A percentile compares a stretch with the other conserved stretches of the same genome.
Evolutionary conservation across 768 basidiomycete genomes (phyloP).

Genomic region (Podaxis sp.): DNA sequence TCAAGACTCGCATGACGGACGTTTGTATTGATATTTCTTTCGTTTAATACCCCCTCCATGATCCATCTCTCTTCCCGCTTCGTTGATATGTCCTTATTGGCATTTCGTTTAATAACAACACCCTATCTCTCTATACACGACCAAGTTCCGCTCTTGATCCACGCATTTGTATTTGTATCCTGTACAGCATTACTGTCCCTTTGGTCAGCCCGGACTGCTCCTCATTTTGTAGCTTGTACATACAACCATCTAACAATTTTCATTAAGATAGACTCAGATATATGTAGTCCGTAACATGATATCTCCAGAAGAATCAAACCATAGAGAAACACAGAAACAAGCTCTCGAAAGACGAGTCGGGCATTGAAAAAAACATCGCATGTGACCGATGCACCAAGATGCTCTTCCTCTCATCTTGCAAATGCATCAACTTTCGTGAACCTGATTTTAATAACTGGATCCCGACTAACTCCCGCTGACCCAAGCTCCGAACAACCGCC

Average conservation of each 20-base stretch:
- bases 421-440: not conserved
- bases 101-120: not conserved
- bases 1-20: not conserved
- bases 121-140: not conserved
- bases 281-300: not conserved
- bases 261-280: not conserved
- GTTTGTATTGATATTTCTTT: not conserved
- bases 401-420: too few relatives aligned
- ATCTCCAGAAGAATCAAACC: too few relatives aligned
- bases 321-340: too few relatives aligned
- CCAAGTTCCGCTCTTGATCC: not conserved
- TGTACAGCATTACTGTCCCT: not conserved
- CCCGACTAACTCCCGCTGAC: not conserved
- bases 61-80: not conserved
- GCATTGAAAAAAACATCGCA: not conserved
- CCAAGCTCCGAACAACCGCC: not conserved
- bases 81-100: not conserved
- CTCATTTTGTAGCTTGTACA: not conserved
- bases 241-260: not conserved
- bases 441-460: not conserved
- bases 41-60: not conserved
- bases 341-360: not conserved
- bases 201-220: slow-evolving; percentile 1
- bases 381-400: too few relatives aligned
- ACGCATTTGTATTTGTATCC: slow-evolving; percentile 5